These are phyloP conservation scores for Dentipellis sp. DNA, from an alignment of 768 basidiomycete genomes.

Conservation along the genomic window DNA sequence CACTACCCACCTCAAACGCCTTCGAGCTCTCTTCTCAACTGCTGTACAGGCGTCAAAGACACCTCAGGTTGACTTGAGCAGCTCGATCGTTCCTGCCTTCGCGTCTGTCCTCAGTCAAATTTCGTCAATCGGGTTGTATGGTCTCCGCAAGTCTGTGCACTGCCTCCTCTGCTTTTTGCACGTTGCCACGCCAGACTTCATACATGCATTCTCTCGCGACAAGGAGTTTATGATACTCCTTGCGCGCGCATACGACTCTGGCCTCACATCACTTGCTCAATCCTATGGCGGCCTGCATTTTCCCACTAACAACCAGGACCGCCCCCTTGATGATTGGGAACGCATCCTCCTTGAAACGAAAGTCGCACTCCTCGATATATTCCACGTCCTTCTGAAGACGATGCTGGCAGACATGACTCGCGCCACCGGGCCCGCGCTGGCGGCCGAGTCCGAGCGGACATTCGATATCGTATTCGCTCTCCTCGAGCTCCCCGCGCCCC, in stretches of 20 bases:
- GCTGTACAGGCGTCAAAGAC: constrained; percentile 27
- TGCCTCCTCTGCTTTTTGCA: constrained; percentile 47
- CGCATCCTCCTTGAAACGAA: constrained; percentile 65
- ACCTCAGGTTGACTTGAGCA: constrained; percentile 24
- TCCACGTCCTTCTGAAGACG: constrained; percentile 47
- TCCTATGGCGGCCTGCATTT: constrained; percentile 50
- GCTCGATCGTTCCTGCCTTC: constrained; percentile 44
- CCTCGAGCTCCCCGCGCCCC: constrained; percentile 35
- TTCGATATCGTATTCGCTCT: constrained; percentile 55
- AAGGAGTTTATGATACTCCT: constrained; percentile 46
- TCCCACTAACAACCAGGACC: constrained; percentile 17
- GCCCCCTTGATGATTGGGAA: constrained; percentile 54
- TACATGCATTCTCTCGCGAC: constrained; percentile 42
- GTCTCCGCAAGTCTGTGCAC: constrained; percentile 52
- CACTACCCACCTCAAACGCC: constrained; percentile 32
- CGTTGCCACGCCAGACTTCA: constrained; percentile 36
- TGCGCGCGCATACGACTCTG: constrained; percentile 50
- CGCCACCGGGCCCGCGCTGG: constrained; percentile 33
- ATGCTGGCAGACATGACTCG: constrained; percentile 39
- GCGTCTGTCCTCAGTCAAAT: constrained; percentile 35
- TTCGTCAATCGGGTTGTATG: constrained; percentile 44
- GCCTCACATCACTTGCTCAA: constrained; percentile 42
- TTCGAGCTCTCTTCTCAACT: constrained; percentile 34
- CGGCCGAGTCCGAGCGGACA: constrained; percentile 38
- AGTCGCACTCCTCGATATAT: constrained; percentile 58